Conservation (phyloP, 768 basidiomycete genomes). For the Kwoniella botswanensis region DNA sequence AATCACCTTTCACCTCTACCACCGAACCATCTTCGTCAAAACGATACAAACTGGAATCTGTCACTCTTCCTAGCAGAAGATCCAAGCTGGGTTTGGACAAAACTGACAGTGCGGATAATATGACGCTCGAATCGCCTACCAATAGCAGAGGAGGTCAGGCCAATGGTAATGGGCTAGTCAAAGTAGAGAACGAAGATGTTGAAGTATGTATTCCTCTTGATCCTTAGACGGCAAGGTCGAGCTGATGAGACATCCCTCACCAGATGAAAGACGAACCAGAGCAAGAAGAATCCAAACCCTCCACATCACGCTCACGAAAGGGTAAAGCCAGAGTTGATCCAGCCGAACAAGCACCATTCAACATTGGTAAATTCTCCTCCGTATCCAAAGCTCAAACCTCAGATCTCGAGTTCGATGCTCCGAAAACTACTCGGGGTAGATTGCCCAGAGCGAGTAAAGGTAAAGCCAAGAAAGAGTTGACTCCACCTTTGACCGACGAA, state of each 20-base stretch:
- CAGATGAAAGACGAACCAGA: constrained; percentile 5
- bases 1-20: constrained; percentile 27
- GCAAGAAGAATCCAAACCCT: constrained; percentile 9
- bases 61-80: constrained; percentile 36
- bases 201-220: constrained; percentile 14
- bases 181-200: constrained; percentile 25
- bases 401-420: constrained; percentile 20
- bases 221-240: too few species aligned
- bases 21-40: constrained; percentile 8
- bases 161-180: constrained; percentile 22
- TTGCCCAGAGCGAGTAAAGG: constrained; percentile 27
- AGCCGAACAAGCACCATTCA: constrained; percentile 38
- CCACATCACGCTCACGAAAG: constrained; percentile 5
- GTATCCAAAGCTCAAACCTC: constrained; percentile 30
- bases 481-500: constrained; percentile 26
- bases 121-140: constrained; percentile 40
- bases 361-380: constrained; percentile 39
- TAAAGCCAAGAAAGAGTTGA: constrained; percentile 25
- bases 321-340: constrained; percentile 26
- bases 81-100: constrained; percentile 45
- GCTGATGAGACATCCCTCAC: neutral
- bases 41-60: constrained; percentile 37
- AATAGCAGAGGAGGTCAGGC: constrained; percentile 14
- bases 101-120: constrained; percentile 45
- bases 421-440: constrained; percentile 4